Base-by-base conservation (phyloP, 1,139 yeast genomes). In the Suhomyces atakaporum region DNA sequence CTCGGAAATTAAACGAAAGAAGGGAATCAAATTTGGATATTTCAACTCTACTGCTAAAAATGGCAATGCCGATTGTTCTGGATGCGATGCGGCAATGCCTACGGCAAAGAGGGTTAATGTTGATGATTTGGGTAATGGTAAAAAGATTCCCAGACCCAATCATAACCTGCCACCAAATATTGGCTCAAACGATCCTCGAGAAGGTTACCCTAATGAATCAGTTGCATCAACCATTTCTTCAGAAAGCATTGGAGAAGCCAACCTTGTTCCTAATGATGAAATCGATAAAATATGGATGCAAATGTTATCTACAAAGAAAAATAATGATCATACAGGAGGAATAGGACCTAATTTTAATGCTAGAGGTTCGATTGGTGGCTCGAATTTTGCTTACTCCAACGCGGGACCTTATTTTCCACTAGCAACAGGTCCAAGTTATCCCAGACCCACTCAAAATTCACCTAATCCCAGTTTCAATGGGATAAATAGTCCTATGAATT, bases 271-370 rank as follows among this genome's bases (percentile, higher is more conserved):
- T 5, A 51, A 51, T 27, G 56, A 55, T 20, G 53, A 54, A 31
- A 46, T 60, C 31, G 66, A 62, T 41, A 46, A 50, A 14, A 42
- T 60, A 28, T 62, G 66, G 66, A 35, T 61, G 27, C 61, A 54
- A 35, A 58, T 60, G 61, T 53, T 61, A 56, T 46, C 56, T 15
- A 40, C 50, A 31, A 54, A 53, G 39, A 50, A 52, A 30, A 51
- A 23, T 14, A 34, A 32, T 13, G 25, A 39, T 14, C 35, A 33
- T 14, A 25, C 27, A 16, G 31, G 24, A 15, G 21, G 11, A 5
- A 8, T 28, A 9, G 36, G 32, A 15, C 30, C 10, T 18, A 30
- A 25, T 18, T 22, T 7, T 9, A 14, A 14, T 15, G 9, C 24
- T 16, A 24, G 16, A n/a, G 5, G 8, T 12, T 19, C 32, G 3